These are phyloP conservation scores for Pyrenochaeta sp. DNA, from an alignment of 2,329 filamentous ascomycete genomes.

Conservation along the genomic window DNA sequence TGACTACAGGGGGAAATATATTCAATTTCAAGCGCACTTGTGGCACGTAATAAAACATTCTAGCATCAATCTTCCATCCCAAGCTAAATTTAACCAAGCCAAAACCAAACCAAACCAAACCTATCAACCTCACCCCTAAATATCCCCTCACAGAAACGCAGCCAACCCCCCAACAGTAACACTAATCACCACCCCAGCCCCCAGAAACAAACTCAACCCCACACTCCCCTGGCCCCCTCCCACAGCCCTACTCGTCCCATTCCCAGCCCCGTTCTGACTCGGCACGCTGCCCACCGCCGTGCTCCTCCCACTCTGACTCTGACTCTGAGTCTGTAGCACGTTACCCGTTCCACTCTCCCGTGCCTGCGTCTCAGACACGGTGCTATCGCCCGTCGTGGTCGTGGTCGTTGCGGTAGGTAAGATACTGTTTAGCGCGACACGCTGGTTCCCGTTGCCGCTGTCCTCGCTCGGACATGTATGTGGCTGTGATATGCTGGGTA, in stretches of 20 bases:
- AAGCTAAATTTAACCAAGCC: too few species aligned
- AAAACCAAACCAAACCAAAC: too few species aligned
- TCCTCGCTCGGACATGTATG: background rate
- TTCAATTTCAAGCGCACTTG: too few species aligned
- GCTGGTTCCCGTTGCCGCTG: constrained; percentile 1
- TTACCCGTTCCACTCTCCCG: background rate
- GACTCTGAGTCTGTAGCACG: background rate
- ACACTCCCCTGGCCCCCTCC: constrained; percentile 2
- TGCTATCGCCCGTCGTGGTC: too few species aligned
- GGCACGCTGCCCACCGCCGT: too few species aligned
- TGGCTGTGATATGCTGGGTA: background rate
- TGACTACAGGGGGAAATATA: too few species aligned
- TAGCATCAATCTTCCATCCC: too few species aligned
- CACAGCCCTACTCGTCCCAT: background rate
- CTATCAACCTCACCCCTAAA: too few species aligned
- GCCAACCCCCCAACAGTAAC: constrained; percentile 13
- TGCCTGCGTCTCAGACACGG: background rate
- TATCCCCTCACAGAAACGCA: constrained; percentile 11
- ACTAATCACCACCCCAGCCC: constrained; percentile 14
- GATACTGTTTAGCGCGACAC: too few species aligned
- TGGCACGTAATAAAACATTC: too few species aligned
- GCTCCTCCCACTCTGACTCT: background rate
- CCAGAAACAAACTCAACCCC: constrained; percentile 11
- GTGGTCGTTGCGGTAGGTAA: too few species aligned
- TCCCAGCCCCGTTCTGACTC: constrained; percentile 8